Percentiles rank a stretch among this genome's conserved stretches.
phyloP scores from a whole-genome alignment of 106 monocot genomes.

The Cymbidium sinense region DNA sequence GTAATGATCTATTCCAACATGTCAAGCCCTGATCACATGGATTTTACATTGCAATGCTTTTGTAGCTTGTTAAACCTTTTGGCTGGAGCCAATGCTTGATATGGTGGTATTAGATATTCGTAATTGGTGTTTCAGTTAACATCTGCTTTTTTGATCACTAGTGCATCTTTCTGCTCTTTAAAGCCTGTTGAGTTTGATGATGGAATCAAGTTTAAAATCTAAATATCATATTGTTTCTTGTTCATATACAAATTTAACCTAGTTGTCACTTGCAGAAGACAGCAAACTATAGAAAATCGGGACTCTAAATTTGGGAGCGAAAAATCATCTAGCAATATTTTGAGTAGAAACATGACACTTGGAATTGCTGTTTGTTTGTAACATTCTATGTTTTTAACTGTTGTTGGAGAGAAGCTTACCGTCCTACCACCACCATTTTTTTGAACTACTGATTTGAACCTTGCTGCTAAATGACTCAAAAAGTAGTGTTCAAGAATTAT shows the following conservation, averaged over 20 bases:
- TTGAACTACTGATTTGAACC: background rate
- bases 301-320: background rate
- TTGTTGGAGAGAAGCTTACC: background rate
- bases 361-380: background rate
- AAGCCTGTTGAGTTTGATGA: background rate
- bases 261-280: background rate
- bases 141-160: background rate
- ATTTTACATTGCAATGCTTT: background rate
- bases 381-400: background rate
- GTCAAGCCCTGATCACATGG: background rate
- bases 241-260: background rate
- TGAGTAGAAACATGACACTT: background rate
- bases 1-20: background rate
- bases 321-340: background rate
- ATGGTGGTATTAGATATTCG: background rate
- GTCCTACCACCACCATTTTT: background rate
- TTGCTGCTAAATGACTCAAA: background rate
- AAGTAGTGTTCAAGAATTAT: background rate
- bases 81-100: background rate
- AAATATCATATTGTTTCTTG: background rate
- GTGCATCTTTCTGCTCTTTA: background rate
- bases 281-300: background rate
- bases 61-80: background rate
- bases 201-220: background rate
- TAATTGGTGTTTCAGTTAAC: background rate